phyloP scores from a whole-genome alignment of 2,329 filamentous ascomycete genomes.

The Drechslerella coelobrocha region DNA sequence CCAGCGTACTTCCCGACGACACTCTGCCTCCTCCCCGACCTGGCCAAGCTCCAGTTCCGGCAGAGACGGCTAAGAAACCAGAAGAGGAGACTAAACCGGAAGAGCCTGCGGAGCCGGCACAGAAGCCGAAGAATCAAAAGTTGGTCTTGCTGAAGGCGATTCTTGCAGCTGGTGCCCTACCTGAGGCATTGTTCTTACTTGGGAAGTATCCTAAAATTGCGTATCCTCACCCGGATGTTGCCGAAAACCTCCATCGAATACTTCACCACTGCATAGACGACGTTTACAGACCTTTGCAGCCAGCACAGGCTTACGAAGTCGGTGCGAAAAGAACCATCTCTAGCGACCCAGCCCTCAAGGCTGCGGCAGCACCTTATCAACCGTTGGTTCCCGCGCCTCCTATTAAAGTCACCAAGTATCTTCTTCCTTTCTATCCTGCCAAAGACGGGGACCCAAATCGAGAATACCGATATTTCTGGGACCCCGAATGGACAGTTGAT shows the following conservation, averaged over 20 bases:
- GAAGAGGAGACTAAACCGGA: slow-evolving; percentile 63
- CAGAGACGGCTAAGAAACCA: slow-evolving; percentile 62
- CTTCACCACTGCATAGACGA: slow-evolving; percentile 81
- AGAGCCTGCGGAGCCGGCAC: slow-evolving; percentile 57
- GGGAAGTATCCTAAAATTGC: slow-evolving; percentile 92
- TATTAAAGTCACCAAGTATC: slow-evolving; percentile 39
- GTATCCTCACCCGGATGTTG: slow-evolving; percentile 81
- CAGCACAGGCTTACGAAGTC: slow-evolving; percentile 68
- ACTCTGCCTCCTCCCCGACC: slow-evolving; percentile 64
- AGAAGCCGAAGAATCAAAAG: slow-evolving; percentile 76
- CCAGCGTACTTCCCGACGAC: slow-evolving; percentile 86
- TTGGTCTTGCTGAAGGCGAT: slow-evolving; percentile 81
- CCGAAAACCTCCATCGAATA: slow-evolving; percentile 82
- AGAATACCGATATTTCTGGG: slow-evolving; percentile 92
- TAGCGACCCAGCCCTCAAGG: slow-evolving; percentile 43
- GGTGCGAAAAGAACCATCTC: slow-evolving; percentile 52
- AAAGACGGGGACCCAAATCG: slow-evolving; percentile 44
- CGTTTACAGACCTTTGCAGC: slow-evolving; percentile 67
- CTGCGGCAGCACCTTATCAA: slow-evolving; percentile 75
- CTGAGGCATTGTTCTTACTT: slow-evolving; percentile 89
- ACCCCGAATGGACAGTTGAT: slow-evolving; percentile 88
- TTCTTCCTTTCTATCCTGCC: slow-evolving; percentile 38
- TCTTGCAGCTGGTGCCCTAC: slow-evolving; percentile 87
- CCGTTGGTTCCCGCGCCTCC: slow-evolving; percentile 66
- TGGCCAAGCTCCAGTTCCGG: slow-evolving; percentile 63